A percentile compares a stretch with the other conserved stretches of the same genome.
Conservation (phyloP, 164 flowering plant genomes). For the Cinnamomum micranthum region DNA sequence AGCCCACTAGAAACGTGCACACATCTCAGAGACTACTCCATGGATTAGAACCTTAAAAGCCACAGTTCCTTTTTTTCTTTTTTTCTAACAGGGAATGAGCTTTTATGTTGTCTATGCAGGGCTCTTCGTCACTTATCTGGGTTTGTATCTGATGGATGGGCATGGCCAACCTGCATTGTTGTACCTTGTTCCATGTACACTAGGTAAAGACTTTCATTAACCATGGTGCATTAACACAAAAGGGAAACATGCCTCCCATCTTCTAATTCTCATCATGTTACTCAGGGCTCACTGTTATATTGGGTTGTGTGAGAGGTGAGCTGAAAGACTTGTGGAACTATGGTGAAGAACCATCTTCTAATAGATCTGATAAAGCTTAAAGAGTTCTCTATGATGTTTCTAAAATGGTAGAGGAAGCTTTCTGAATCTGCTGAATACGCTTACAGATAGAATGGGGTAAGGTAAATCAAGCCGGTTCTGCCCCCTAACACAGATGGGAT, state of each 20-base stretch:
- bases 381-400: background rate
- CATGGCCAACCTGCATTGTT: conserved; percentile 88
- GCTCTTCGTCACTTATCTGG: conserved; percentile 62
- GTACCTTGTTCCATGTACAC: conserved; percentile 85
- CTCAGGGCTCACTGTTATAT: conserved; percentile 49
- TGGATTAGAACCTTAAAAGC: background rate
- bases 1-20: background rate
- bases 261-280: background rate
- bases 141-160: conserved; percentile 71
- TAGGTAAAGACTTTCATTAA: conserved; percentile 45
- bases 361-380: conserved; percentile 20
- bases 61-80: background rate
- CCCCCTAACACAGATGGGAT: background rate
- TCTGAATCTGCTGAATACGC: background rate
- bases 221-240: no score
- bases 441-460: background rate
- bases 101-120: conserved; percentile 35
- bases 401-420: background rate
- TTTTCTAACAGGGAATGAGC: background rate
- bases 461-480: background rate
- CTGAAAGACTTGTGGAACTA: conserved; percentile 63
- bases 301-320: conserved; percentile 72
- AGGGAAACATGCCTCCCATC: no score
- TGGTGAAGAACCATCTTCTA: conserved; percentile 15
- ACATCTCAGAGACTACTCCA: background rate